Base-by-base conservation (phyloP, 108 stramenopile genomes). In the Epipyxis sp. region DNA sequence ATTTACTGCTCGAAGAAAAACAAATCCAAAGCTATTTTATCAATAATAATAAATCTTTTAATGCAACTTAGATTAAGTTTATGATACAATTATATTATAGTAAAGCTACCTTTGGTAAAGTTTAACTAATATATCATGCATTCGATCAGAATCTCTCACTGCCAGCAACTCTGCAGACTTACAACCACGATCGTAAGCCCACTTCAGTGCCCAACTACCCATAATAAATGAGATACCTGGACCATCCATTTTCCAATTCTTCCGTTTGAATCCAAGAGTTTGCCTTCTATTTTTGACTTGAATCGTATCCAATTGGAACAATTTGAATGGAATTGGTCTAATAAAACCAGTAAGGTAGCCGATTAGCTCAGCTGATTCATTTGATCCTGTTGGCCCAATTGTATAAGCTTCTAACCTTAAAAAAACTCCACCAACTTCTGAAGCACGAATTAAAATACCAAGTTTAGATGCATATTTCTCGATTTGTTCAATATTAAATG, bases 1-100 rank as follows among this genome's bases (percentile, higher is more conserved):
- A 6, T 80, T 80, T 1, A 83, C 80, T 1, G 61, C 77, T 27
- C 82, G 82, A 46, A 81, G 65, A 1, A 65, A 30, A 42, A 20
- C 34, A 40, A 83, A 83, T 25, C 82, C 81, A 20, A 50, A 50
- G 46, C 46, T 50, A 50, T 6, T 50, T 20, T 13, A 50, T 13
- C n/a, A n/a, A n/a, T n/a, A n/a, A n/a, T n/a, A n/a, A n/a, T n/a
- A n/a, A n/a, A n/a, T n/a, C n/a, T n/a, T n/a, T n/a, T n/a, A n/a
- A n/a, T n/a, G n/a, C n/a, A n/a, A n/a, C n/a, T n/a, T n/a, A n/a
- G n/a, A n/a, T n/a, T n/a, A n/a, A n/a, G n/a, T n/a, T n/a, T n/a
- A n/a, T n/a, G n/a, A n/a, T n/a, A n/a, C n/a, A n/a, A n/a, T n/a
- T n/a, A n/a, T n/a, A n/a, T n/a, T 50, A 50, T 6, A 20, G 46